Conservation (phyloP, 148 eudicot genomes). For the Selenicereus undatus region DNA sequence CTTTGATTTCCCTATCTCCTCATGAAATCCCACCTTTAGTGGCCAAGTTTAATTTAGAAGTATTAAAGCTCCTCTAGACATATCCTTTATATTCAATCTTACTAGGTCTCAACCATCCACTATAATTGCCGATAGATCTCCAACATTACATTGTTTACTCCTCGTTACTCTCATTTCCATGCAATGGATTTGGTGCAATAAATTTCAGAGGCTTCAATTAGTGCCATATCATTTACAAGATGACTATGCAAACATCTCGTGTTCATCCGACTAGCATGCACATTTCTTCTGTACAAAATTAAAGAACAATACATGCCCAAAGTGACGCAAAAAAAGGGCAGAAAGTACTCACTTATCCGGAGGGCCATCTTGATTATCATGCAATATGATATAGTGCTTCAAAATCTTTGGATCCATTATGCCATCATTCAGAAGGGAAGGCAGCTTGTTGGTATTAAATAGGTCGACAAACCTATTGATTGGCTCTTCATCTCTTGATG, state of each 20-base stretch:
- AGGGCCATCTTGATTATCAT: conserved; percentile 77
- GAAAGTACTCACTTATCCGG: conserved; percentile 50
- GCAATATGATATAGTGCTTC: conserved; percentile 74
- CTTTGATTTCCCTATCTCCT: not conserved
- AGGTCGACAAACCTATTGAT: conserved; percentile 79
- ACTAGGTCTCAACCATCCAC: not conserved
- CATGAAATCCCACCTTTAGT: not conserved
- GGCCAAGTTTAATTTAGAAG: not conserved
- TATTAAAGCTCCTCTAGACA: not conserved
- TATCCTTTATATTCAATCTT: not conserved
- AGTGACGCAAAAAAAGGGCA: conserved; percentile 3
- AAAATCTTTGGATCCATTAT: conserved; percentile 96
- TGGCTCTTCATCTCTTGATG: conserved; percentile 82
- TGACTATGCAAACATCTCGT: conserved; percentile 2
- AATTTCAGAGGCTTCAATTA: not conserved
- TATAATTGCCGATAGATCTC: not conserved
- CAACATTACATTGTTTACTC: not conserved
- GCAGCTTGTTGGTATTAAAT: conserved; percentile 73
- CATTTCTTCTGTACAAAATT: not conserved
- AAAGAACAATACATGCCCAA: not conserved
- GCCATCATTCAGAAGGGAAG: conserved; percentile 77
- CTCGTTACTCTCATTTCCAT: not conserved
- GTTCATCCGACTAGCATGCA: not conserved
- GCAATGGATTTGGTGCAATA: not conserved
- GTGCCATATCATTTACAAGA: not conserved